Evolutionary conservation across 75 land plant species (phyloP).

Genomic region (Pinus tabuliformis): DNA sequence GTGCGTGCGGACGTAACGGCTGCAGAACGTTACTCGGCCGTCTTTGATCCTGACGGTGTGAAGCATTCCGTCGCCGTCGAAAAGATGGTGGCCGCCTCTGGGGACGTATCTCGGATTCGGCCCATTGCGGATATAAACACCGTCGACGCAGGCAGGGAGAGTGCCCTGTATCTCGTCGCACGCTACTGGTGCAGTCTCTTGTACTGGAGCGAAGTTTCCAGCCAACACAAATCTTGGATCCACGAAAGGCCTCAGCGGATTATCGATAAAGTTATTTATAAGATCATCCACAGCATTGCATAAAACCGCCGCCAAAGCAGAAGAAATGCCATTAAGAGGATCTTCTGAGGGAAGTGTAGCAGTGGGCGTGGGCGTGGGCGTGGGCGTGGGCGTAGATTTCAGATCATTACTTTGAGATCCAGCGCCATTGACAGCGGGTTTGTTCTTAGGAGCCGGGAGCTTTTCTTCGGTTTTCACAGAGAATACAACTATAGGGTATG

Average conservation of each 20-base stretch:
- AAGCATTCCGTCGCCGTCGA: constrained; percentile 94
- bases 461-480: too few relatives aligned
- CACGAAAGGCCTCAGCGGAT: constrained; percentile 25
- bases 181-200: constrained; percentile 44
- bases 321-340: too few relatives aligned
- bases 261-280: constrained; percentile 47
- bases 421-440: too few relatives aligned
- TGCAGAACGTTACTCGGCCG: constrained; percentile 51
- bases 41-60: constrained; percentile 47
- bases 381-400: too few relatives aligned
- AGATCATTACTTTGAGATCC: too few relatives aligned
- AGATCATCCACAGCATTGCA: constrained; percentile 45
- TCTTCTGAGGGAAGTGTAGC: too few relatives aligned
- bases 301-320: not conserved
- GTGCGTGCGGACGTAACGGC: constrained; percentile 64
- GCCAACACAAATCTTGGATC: constrained; percentile 51
- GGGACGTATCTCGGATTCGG: constrained; percentile 67
- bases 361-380: too few relatives aligned
- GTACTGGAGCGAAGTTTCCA: constrained; percentile 67
- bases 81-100: constrained; percentile 54
- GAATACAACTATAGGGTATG: too few relatives aligned
- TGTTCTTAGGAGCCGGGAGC: too few relatives aligned
- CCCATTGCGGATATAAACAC: constrained; percentile 83
- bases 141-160: constrained; percentile 56
- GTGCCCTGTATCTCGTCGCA: constrained; percentile 36